Conservation (phyloP, 139 green algal species). For the Yamagishiella unicocca region DNA sequence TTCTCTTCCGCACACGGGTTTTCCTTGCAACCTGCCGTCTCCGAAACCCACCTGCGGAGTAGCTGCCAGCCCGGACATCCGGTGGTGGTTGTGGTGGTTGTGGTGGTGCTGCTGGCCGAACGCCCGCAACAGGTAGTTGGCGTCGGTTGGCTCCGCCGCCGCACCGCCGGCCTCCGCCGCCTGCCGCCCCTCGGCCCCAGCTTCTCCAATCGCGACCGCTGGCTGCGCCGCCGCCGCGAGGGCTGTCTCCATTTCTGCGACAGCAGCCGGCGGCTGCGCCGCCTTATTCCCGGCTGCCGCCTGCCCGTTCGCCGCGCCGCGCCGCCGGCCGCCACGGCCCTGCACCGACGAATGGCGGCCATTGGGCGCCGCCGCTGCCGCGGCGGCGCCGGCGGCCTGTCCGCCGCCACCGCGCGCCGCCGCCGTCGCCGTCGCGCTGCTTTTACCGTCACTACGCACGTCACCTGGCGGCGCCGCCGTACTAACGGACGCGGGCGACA, state of each 20-base stretch:
- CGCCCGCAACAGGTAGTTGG: not conserved
- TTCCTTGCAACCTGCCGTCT: no score
- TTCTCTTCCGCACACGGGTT: no score
- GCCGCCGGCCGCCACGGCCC: no score
- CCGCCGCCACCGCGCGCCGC: no score
- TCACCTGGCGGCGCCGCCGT: no score
- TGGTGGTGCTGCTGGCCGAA: slow-evolving; percentile 11
- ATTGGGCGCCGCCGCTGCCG: no score
- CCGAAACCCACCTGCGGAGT: slow-evolving; percentile 1
- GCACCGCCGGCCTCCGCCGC: not conserved
- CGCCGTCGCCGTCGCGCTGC: not conserved
- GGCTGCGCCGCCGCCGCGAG: not conserved
- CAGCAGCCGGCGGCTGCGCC: not conserved
- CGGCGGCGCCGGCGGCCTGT: no score
- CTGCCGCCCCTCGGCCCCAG: not conserved
- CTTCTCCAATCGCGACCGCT: not conserved
- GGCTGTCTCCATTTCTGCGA: not conserved
- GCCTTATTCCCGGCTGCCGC: not conserved
- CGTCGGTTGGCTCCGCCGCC: not conserved
- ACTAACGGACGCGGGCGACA: no score
- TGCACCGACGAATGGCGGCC: no score
- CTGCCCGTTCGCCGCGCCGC: not conserved
- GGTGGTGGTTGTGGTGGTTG: not conserved
- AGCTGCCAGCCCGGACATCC: not conserved
- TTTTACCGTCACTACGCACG: not conserved